Base-by-base conservation (phyloP, 2,329 filamentous ascomycete genomes). In the Fusarium irregulare region DNA sequence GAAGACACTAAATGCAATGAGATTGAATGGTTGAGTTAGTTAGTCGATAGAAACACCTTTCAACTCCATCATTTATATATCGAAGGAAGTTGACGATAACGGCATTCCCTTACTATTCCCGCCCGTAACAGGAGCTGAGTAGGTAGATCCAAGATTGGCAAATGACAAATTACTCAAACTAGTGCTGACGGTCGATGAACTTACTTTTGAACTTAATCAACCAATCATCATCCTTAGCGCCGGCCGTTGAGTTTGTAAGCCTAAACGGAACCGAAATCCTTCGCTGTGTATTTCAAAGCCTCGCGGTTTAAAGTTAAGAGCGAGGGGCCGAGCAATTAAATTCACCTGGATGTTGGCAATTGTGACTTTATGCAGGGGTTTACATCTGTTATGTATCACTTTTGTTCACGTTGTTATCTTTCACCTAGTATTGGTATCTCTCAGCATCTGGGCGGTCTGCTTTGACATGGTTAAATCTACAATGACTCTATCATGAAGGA, bases 1-100 rank as follows among this genome's bases (percentile, higher is more conserved):
- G 3, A 4, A 9, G 16, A 12, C 4, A 9, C 25, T 8, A 0
- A 13, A 6, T 16, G 10, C 0, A 1, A 13, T 11, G 34, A 27
- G 13, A n/a, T 10, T 14, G 12, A 11, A 10, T 40, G 18, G 0
- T 6, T 21, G n/a, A 18, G 3, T 6, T 20, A 4, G 1, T 18
- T 13, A 4, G 16, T 41, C 3, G 1, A 7, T 5, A 13, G 1
- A 7, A 27, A 3, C 7, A 16, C 11, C 23, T 7, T 9, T 6
- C 21, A 20, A 16, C 8, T 11, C 18, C 2, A 13, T 0, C 18
- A 27, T 5, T 40, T 53, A 53, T 41, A 53, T 16, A 42, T 9
- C 16, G 4, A 20, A 6, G 3, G 6, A 16, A 13, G n/a, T 41
- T 41, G 7, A 7, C 12, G 7, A 21, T 18, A 12, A 4, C 5